phyloP scores from a whole-genome alignment of 139 green algal genomes.

The Chlamydomonas sp. region DNA sequence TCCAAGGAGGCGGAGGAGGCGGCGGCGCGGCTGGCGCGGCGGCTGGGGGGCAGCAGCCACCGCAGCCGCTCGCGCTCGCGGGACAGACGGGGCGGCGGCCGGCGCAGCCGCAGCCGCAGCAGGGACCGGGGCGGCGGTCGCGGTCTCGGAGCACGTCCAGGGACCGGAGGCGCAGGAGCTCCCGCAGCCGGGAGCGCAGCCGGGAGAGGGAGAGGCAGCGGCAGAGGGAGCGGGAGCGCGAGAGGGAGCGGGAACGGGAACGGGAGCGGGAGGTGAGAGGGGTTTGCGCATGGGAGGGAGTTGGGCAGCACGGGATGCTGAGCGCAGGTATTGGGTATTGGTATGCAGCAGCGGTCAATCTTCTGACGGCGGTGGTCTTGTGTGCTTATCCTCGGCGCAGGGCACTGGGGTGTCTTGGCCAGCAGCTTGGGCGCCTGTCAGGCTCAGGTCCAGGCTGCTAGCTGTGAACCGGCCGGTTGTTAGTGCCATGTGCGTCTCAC shows the following conservation, averaged over 20 bases:
- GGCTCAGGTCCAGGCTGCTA: no score
- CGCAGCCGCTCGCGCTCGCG: conserved; percentile 9
- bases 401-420: no score
- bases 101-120: no score
- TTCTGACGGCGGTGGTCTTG: no score
- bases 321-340: no score
- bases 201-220: conserved; percentile 22
- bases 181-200: conserved; percentile 28
- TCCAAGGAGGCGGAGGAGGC: conserved; percentile 44
- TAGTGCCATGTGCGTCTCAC: no score
- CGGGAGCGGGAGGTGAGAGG: conserved; percentile 3
- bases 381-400: no score
- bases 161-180: conserved; percentile 12
- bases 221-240: background rate
- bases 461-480: no score
- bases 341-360: no score
- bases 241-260: conserved; percentile 16
- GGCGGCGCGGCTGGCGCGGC: conserved; percentile 26
- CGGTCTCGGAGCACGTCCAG: conserved; percentile 12
- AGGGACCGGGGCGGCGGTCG: background rate
- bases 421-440: no score
- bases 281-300: background rate
- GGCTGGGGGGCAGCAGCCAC: conserved; percentile 1
- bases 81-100: background rate
- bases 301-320: no score